Evolutionary conservation across 169 alveolate genomes (phyloP).

Genomic region (Plasmodium cynomolgi): DNA sequence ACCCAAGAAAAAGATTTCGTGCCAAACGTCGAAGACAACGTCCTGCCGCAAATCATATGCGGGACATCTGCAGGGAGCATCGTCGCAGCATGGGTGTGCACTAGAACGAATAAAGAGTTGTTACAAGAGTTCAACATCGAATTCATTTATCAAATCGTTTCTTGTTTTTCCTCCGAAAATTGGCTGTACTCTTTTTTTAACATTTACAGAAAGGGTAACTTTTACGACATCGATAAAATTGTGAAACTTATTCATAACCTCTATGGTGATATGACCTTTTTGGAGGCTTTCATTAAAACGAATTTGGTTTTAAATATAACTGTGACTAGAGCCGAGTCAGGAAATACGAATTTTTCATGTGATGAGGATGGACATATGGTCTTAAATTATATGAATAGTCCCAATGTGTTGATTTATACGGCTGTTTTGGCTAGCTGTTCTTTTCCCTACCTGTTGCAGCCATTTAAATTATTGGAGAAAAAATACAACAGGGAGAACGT

Average conservation of each 20-base stretch:
- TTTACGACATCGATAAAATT: conserved; percentile 79
- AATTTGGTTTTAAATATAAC: conserved; percentile 85
- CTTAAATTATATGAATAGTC: conserved; percentile 84
- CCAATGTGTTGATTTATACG: conserved; percentile 84
- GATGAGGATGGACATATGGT: conserved; percentile 79
- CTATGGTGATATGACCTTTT: conserved; percentile 81
- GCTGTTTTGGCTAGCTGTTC: conserved; percentile 87
- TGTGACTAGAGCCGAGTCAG: conserved; percentile 85
- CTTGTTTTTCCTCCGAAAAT: conserved; percentile 77
- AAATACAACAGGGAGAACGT: conserved; percentile 69
- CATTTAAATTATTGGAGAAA: conserved; percentile 77
- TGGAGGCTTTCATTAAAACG: conserved; percentile 85
- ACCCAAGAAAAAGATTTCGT: conserved; percentile 19
- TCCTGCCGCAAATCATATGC: conserved; percentile 82
- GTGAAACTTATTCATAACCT: conserved; percentile 56
- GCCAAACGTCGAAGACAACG: conserved; percentile 70
- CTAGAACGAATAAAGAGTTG: conserved; percentile 81
- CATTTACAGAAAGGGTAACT: conserved; percentile 75
- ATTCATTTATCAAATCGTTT: conserved; percentile 62
- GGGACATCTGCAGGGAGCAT: conserved; percentile 88
- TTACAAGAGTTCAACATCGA: conserved; percentile 72
- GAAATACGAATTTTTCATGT: conserved; percentile 38
- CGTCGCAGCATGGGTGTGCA: conserved; percentile 86
- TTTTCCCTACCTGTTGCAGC: conserved; percentile 80
- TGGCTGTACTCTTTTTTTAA: conserved; percentile 78